Percentiles rank a stretch among this genome's conserved stretches.
Conservation (phyloP, 371 early-diverging fungal species). For the Rhizopus stolonifer region DNA sequence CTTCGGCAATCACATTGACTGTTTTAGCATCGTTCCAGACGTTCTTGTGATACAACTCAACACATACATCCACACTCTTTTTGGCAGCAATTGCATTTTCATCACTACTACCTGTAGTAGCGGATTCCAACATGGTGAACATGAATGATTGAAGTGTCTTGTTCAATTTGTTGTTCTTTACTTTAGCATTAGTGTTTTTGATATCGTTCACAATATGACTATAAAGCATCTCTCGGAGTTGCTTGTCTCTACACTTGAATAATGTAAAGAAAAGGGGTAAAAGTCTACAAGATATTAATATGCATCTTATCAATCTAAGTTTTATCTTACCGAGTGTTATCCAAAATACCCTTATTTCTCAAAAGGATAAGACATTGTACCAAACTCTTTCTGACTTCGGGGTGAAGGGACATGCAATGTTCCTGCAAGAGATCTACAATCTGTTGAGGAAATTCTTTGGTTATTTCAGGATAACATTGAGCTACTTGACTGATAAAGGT, state of each 20-base stretch:
- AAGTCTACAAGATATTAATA: conserved; percentile 40
- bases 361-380: conserved; percentile 91
- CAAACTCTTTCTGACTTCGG: conserved; percentile 81
- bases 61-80: conserved; percentile 92
- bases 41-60: conserved; percentile 92
- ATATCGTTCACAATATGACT: conserved; percentile 93
- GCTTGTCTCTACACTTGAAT: conserved; percentile 91
- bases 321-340: conserved; percentile 49
- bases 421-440: conserved; percentile 79
- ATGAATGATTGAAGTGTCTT: conserved; percentile 93
- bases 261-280: conserved; percentile 92
- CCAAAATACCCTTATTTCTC: conserved; percentile 79
- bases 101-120: conserved; percentile 52
- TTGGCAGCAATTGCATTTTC: conserved; percentile 89
- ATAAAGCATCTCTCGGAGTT: conserved; percentile 83
- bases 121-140: conserved; percentile 84
- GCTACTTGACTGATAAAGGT: conserved; percentile 85
- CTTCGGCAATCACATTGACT: conserved; percentile 95
- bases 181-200: conserved; percentile 85
- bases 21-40: conserved; percentile 97
- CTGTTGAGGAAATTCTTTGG: conserved; percentile 76
- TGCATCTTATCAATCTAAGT: background rate
- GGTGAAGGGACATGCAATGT: conserved; percentile 75
- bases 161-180: conserved; percentile 95
- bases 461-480: conserved; percentile 82